Evolutionary conservation across 169 alveolate species (phyloP).

Genomic region (Plasmodium cynomolgi): DNA sequence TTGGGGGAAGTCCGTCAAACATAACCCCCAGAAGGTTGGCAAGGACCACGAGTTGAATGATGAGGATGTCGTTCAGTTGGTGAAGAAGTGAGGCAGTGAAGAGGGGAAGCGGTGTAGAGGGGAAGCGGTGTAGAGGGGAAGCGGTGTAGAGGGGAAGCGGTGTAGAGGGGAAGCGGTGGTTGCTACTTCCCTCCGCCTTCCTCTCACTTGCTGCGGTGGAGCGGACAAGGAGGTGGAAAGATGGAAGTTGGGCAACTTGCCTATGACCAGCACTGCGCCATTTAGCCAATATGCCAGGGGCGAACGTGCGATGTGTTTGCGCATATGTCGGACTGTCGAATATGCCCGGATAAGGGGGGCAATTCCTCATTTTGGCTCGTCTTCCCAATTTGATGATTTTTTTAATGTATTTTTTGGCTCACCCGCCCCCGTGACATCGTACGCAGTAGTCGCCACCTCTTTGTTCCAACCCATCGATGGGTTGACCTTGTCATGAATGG

Average conservation of each 20-base stretch:
- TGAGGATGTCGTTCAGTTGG: conserved; percentile 91
- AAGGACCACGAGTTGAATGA: conserved; percentile 94
- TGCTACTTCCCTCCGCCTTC: no score
- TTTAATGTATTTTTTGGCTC: background rate
- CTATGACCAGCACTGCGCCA: background rate
- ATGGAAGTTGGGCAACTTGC: background rate
- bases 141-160: conserved; percentile 81
- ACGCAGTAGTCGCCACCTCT: background rate
- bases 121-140: background rate
- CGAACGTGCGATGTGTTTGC: background rate
- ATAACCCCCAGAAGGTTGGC: conserved; percentile 96
- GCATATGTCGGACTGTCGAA: background rate
- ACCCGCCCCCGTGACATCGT: background rate
- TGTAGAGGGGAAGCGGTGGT: background rate
- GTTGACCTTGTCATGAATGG: conserved; percentile 1
- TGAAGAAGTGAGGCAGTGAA: conserved; percentile 78
- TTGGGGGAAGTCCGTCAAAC: conserved; percentile 98
- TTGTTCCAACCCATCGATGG: background rate
- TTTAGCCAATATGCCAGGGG: background rate
- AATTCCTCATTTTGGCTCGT: background rate
- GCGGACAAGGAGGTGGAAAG: background rate
- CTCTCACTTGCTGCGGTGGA: no score
- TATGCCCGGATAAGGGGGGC: background rate
- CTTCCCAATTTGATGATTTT: conserved; percentile 1
- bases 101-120: conserved; percentile 80